Evolutionary conservation across 495 filamentous ascomycete genomes (phyloP).

Genomic region (Pyrenula aspistea): DNA sequence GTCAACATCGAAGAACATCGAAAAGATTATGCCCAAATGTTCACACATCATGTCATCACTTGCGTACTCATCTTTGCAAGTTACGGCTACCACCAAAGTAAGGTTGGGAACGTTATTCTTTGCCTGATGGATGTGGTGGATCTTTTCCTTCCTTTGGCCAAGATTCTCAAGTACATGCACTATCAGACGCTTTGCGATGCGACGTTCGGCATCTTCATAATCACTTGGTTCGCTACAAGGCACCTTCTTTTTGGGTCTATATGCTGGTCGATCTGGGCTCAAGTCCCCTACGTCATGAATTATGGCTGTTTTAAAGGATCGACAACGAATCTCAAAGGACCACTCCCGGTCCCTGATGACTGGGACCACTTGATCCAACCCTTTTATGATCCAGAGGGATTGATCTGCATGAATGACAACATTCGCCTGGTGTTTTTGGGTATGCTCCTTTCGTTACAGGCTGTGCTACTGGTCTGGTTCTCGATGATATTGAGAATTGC

Average conservation of each 20-base stretch:
- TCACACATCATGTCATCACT: constrained; percentile 88
- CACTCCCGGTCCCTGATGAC: constrained; percentile 42
- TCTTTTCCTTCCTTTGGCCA: constrained; percentile 83
- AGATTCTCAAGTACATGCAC: constrained; percentile 83
- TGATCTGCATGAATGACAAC: constrained; percentile 61
- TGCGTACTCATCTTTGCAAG: constrained; percentile 63
- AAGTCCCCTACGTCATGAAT: constrained; percentile 48
- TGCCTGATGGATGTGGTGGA: constrained; percentile 92
- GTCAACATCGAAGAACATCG: constrained; percentile 87
- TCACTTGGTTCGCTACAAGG: constrained; percentile 72
- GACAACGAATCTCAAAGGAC: constrained; percentile 40
- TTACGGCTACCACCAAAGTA: constrained; percentile 74
- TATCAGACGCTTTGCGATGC: constrained; percentile 66
- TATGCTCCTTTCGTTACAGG: constrained; percentile 66
- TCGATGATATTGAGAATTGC: constrained; percentile 76
- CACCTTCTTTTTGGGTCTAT: constrained; percentile 70
- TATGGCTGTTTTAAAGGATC: constrained; percentile 59
- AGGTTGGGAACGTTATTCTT: constrained; percentile 80
- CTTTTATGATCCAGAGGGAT: constrained; percentile 52
- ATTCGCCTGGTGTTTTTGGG: constrained; percentile 66
- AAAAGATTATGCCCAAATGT: constrained; percentile 94
- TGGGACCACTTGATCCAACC: constrained; percentile 54
- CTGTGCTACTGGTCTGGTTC: constrained; percentile 79
- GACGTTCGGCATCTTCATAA: constrained; percentile 76
- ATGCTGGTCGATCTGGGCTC: constrained; percentile 68